phyloP scores from a whole-genome alignment of 306 rosid genomes.

The Benincasa hispida region DNA sequence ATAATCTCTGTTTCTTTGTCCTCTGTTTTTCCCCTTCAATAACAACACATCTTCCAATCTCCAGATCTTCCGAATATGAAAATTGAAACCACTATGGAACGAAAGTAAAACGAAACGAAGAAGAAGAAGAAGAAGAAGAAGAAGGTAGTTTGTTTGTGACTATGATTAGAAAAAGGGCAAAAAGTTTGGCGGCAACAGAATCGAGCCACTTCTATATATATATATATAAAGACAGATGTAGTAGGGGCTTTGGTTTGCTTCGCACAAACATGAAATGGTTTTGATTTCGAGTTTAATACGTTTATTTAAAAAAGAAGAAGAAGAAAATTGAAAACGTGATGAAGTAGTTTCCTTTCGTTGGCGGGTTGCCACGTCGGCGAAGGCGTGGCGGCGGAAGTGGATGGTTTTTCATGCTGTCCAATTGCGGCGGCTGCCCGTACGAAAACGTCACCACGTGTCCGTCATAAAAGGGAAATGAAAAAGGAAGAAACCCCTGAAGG shows the following conservation, averaged over 20 bases:
- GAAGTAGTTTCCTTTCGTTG: neutral
- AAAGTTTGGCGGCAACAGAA: too few species aligned
- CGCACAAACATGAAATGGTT: neutral
- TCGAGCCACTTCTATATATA: too few species aligned
- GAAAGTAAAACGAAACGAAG: too few species aligned
- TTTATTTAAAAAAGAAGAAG: neutral
- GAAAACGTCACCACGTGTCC: neutral
- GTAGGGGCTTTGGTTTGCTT: neutral
- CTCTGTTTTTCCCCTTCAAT: neutral
- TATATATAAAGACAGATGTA: neutral
- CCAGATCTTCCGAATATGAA: too few species aligned
- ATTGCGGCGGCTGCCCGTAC: neutral
- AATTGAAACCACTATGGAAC: too few species aligned
- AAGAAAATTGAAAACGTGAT: neutral
- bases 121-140: too few species aligned
- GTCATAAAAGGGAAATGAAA: neutral
- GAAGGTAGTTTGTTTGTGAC: too few species aligned
- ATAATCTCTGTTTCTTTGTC: neutral
- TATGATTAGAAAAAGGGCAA: too few species aligned
- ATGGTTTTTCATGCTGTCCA: neutral
- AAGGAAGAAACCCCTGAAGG: neutral
- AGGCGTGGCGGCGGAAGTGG: neutral
- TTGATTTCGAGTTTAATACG: neutral
- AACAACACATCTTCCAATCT: neutral
- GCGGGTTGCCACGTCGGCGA: slow-evolving; percentile 8